phyloP scores from a whole-genome alignment of 1,284 basidiomycete species.

The Rhodotorula sp. region DNA sequence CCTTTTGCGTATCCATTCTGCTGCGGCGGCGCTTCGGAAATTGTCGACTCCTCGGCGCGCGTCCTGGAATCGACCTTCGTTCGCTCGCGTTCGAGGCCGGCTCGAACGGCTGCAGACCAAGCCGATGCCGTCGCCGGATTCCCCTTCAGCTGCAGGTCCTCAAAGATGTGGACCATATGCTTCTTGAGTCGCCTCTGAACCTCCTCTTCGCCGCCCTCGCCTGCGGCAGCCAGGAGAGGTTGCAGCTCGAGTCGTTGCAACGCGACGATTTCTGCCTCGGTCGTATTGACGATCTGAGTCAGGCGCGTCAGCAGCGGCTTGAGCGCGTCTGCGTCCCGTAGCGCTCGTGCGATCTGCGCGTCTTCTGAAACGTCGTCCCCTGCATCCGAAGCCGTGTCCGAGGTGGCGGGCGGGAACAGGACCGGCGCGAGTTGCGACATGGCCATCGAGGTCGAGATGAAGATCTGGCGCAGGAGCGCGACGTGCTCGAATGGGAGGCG shows the following conservation, averaged over 20 bases:
- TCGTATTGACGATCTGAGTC: background rate
- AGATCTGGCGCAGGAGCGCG: slow-evolving; percentile 70
- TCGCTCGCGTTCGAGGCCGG: background rate
- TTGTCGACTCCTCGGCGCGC: too few species aligned
- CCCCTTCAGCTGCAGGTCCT: slow-evolving; percentile 27
- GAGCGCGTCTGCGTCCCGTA: slow-evolving; percentile 18
- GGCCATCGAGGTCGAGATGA: slow-evolving; percentile 68
- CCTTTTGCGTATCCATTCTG: too few species aligned
- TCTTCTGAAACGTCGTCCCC: background rate
- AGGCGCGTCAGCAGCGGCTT: slow-evolving; percentile 20
- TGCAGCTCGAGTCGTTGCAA: slow-evolving; percentile 27
- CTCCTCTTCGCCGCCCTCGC: background rate
- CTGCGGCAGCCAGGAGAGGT: slow-evolving; percentile 5
- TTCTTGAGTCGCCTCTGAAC: background rate
- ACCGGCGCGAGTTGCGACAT: slow-evolving; percentile 66
- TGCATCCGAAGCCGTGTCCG: too few species aligned
- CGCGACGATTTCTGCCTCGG: slow-evolving; percentile 14
- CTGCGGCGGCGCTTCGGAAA: too few species aligned
- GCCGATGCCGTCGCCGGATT: slow-evolving; percentile 6
- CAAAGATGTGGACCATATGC: slow-evolving; percentile 17
- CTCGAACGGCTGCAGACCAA: slow-evolving; percentile 19
- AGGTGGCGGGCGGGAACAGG: slow-evolving; percentile 55
- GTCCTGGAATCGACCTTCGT: background rate
- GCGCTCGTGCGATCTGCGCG: slow-evolving; percentile 2
- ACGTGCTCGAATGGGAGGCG: slow-evolving; percentile 63